These are phyloP conservation scores for Ganoderma boninense DNA, from an alignment of 1,284 basidiomycete species.

Conservation along the genomic window DNA sequence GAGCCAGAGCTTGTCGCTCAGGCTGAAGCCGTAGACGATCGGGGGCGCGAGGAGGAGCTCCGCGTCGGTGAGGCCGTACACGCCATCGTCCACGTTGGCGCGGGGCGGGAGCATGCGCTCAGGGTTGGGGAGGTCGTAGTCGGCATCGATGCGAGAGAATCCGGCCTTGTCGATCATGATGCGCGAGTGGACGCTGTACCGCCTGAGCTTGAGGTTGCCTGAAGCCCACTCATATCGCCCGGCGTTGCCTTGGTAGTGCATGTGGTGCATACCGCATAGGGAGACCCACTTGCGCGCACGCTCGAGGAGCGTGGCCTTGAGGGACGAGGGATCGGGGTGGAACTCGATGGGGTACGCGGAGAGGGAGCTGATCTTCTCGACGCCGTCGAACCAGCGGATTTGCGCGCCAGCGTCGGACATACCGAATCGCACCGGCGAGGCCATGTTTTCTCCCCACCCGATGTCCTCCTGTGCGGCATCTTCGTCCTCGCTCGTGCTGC, in stretches of 20 bases:
- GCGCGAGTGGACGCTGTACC: conserved; percentile 52
- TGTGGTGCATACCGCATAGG: conserved; percentile 60
- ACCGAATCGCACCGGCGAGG: conserved; percentile 38
- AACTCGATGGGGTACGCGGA: conserved; percentile 59
- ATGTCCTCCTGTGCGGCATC: conserved; percentile 42
- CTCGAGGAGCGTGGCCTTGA: conserved; percentile 48
- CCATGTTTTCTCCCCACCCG: conserved; percentile 9
- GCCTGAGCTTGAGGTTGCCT: conserved; percentile 44
- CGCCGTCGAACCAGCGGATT: conserved; percentile 53
- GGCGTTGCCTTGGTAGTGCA: conserved; percentile 59
- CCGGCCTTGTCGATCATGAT: conserved; percentile 57
- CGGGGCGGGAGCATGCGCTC: background rate
- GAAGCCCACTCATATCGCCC: conserved; percentile 36
- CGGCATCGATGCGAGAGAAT: conserved; percentile 8
- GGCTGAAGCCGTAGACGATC: conserved; percentile 64
- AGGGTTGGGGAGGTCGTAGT: conserved; percentile 14
- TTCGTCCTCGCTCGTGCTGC: conserved; percentile 45
- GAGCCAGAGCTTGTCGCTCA: conserved; percentile 65
- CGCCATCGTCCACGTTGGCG: background rate
- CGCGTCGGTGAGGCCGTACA: conserved; percentile 17
- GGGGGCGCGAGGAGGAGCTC: conserved; percentile 61
- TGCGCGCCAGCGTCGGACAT: conserved; percentile 48
- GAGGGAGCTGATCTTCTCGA: conserved; percentile 54
- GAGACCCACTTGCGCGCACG: conserved; percentile 61
- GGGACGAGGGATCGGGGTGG: conserved; percentile 48